Evolutionary conservation across 192 early-diverging fungal genomes (phyloP), one percentile per base, ranked within the genome.

Genomic region (Backusella luteola): DNA sequence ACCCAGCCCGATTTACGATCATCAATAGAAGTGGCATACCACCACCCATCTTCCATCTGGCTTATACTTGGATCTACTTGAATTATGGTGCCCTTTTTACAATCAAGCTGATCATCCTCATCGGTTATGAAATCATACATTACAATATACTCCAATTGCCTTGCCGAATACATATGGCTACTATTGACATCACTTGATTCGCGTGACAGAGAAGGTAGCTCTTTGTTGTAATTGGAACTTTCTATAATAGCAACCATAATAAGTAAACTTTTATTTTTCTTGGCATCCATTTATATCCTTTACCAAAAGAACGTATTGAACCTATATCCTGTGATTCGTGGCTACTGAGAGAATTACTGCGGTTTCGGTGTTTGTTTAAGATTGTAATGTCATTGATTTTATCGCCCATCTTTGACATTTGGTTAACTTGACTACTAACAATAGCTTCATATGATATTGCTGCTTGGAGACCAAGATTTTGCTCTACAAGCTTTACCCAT

Each of bases 401-500:
- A 21, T 39, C 38, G 11, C 29, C 41, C 21, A 67, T 15, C n/a
- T 67, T 38, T 34, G 44, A 26, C 74, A 75, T 46, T n/a, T 63
- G 32, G 17, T 14, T 15, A 1, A n/a, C 26, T 19, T 75, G 36
- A 15, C 6, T 7, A n/a, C 15, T 19, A 21, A 75, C 21, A 67
- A 75, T 75, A n/a, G 11, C 6, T 66, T 75, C 74, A 32, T 32
- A 67, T 7, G 59, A 42, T 6, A 15, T 23, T 19, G 29, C 32
- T 42, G 29, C 29, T 29, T 44, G 6, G 11, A 71, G 9, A 71
- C 44, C 70, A 7, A 71, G 39, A 49, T 63, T 32, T 59, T 39
- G 72, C 21, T 70, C 44, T 59, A 70, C 44, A 34, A 79, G 26
- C 14, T 75, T 73, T n/a, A 23, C 7, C 73, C 73, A 75, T 56